A percentile compares a stretch with the other conserved stretches of the same genome.
phyloP scores from a whole-genome alignment of 306 rosid genomes.

The Senna tora region DNA sequence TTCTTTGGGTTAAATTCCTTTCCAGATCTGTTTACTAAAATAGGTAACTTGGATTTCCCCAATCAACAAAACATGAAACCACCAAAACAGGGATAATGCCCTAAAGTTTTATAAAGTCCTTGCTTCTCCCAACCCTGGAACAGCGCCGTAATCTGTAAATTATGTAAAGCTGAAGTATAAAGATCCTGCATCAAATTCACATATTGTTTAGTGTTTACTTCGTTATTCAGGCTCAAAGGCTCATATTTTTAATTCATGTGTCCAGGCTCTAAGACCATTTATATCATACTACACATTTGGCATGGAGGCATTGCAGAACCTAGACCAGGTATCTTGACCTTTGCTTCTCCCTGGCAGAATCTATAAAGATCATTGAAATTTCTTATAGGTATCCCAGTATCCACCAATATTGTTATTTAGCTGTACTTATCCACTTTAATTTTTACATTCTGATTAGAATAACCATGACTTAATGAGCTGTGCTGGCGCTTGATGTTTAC shows the following conservation, averaged over 20 bases:
- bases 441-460: slow-evolving; percentile 32
- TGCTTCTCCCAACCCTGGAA: neutral
- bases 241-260: slow-evolving; percentile 28
- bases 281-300: slow-evolving; percentile 71
- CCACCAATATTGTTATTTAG: neutral
- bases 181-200: neutral
- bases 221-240: slow-evolving; percentile 9
- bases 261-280: slow-evolving; percentile 88
- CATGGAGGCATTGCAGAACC: slow-evolving; percentile 52
- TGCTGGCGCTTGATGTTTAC: slow-evolving; percentile 3
- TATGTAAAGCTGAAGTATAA: neutral
- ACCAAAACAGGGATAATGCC: no score
- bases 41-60: neutral
- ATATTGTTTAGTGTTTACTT: slow-evolving; percentile 10
- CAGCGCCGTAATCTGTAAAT: neutral
- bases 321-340: slow-evolving; percentile 65
- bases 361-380: slow-evolving; percentile 15
- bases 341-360: slow-evolving; percentile 8
- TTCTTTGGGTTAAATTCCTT: neutral
- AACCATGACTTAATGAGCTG: neutral
- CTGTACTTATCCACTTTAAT: neutral
- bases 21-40: neutral
- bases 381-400: slow-evolving; percentile 16
- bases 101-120: neutral
- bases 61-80: no score